Percentiles rank a stretch among this genome's conserved stretches.
These are phyloP conservation scores for Sporothrix curviconia DNA, from an alignment of 2,329 filamentous ascomycete genomes.

Conservation along the genomic window DNA sequence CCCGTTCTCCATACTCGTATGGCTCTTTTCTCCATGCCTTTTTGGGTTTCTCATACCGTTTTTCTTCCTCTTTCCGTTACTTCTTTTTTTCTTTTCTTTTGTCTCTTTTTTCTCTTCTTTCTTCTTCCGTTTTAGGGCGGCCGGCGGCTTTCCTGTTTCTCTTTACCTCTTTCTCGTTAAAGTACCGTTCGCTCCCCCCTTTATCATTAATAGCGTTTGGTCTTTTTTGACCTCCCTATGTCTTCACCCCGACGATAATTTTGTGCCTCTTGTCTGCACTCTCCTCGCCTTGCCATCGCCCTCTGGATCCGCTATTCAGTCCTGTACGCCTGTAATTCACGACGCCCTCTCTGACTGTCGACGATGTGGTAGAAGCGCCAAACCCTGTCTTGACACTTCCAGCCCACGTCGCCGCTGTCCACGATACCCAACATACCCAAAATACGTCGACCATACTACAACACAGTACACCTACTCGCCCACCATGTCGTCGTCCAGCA, in stretches of 20 bases:
- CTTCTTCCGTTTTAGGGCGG: background rate
- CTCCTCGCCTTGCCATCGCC: background rate
- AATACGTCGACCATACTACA: too few species aligned
- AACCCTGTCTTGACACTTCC: too few species aligned
- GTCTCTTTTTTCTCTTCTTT: background rate
- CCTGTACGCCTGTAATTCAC: too few species aligned
- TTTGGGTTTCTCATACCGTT: background rate
- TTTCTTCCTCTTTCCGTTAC: background rate
- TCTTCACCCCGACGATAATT: background rate
- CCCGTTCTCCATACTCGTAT: background rate
- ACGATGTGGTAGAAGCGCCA: too few species aligned
- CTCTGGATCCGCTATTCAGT: background rate
- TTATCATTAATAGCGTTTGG: background rate
- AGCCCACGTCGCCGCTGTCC: background rate
- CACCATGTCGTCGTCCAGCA: background rate
- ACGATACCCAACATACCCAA: too few species aligned
- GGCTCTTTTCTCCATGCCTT: too few species aligned
- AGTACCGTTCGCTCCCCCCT: too few species aligned
- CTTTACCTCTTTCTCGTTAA: too few species aligned
- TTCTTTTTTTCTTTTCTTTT: background rate
- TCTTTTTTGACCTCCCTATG: background rate
- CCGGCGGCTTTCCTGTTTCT: background rate
- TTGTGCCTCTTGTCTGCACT: too few species aligned
- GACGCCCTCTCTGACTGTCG: too few species aligned
- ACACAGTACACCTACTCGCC: background rate